Evolutionary conservation across 257 asterid genomes (phyloP).

Genomic region (Fraxinus americana): DNA sequence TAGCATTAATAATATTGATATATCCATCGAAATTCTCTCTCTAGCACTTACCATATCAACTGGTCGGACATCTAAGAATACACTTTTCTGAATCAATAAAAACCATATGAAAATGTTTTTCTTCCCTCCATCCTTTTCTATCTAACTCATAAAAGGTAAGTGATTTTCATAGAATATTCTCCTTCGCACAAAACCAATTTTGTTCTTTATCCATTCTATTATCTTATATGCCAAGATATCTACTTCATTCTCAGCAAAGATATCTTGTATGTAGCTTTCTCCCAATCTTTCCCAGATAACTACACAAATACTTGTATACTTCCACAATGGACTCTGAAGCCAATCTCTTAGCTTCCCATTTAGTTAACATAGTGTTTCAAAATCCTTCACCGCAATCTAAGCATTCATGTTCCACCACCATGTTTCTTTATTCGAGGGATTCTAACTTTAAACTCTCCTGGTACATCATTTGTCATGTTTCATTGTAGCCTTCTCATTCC

Average conservation of each 20-base stretch:
- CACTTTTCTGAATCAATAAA: not conserved
- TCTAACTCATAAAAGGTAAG: not conserved
- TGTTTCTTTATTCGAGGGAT: not conserved
- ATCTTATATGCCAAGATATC: not conserved
- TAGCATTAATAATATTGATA: not conserved
- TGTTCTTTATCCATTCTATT: not conserved
- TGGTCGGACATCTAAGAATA: not conserved
- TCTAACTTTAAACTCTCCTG: not conserved
- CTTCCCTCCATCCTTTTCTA: not conserved
- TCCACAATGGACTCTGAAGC: not conserved
- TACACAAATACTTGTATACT: not conserved
- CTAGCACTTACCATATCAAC: not conserved
- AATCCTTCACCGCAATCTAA: not conserved
- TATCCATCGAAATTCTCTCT: not conserved
- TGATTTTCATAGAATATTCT: not conserved
- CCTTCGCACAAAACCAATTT: not conserved
- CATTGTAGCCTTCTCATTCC: not conserved
- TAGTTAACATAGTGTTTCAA: not conserved
- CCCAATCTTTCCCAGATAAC: not conserved
- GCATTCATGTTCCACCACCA: not conserved
- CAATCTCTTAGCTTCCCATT: slow-evolving; percentile 1
- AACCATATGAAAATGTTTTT: not conserved
- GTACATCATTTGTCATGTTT: not conserved
- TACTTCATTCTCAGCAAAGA: not conserved
- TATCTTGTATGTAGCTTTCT: not conserved